These are phyloP conservation scores for Camellia oleifera DNA, from an alignment of 179 eudicot species.

Conservation along the genomic window DNA sequence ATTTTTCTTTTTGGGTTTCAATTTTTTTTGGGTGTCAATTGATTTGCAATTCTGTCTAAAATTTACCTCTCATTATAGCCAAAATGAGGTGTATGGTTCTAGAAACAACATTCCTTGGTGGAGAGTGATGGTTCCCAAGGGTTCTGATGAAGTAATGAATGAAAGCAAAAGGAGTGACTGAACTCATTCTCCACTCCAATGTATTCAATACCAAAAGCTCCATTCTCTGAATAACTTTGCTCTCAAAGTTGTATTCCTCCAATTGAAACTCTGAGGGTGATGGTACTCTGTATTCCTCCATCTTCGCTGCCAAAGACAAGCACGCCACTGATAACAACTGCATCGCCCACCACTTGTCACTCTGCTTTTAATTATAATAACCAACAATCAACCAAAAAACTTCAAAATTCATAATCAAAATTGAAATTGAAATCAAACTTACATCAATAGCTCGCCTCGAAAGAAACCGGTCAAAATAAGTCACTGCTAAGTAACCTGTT, in stretches of 20 bases:
- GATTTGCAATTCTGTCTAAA: neutral
- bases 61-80: slow-evolving; percentile 38
- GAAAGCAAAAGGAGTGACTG: slow-evolving; percentile 50
- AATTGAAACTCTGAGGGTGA: slow-evolving; percentile 28
- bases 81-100: slow-evolving; percentile 26
- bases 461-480: slow-evolving; percentile 57
- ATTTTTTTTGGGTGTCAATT: too few relatives aligned
- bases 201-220: slow-evolving; percentile 49
- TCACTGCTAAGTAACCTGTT: slow-evolving; percentile 50
- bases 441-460: slow-evolving; percentile 41
- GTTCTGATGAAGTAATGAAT: slow-evolving; percentile 34
- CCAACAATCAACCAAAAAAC: neutral
- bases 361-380: slow-evolving; percentile 25
- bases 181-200: slow-evolving; percentile 55
- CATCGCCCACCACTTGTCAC: slow-evolving; percentile 42
- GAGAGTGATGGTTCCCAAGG: neutral
- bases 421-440: slow-evolving; percentile 16
- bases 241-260: slow-evolving; percentile 33
- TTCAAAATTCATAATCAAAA: neutral
- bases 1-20: too few relatives aligned
- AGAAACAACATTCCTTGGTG: slow-evolving; percentile 17
- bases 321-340: slow-evolving; percentile 51
- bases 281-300: slow-evolving; percentile 44
- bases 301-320: slow-evolving; percentile 56
- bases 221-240: slow-evolving; percentile 48